phyloP scores from a whole-genome alignment of 768 basidiomycete species.

The Pulveroboletus frians region DNA sequence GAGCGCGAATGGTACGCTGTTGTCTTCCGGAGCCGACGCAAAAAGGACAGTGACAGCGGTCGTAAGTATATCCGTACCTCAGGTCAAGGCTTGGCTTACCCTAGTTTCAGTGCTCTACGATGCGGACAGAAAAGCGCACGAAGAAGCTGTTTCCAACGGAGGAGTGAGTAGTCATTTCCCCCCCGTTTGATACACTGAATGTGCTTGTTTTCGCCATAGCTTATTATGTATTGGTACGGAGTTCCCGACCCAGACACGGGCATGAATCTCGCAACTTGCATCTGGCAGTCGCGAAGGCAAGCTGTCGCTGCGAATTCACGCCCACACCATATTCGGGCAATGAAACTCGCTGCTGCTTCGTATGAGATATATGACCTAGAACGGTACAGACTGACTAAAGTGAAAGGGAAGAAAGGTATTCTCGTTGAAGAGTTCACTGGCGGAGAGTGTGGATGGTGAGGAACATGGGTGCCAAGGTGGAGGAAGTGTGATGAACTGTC shows the following conservation, averaged over 20 bases:
- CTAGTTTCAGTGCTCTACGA: slow-evolving; percentile 65
- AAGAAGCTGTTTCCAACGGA: slow-evolving; percentile 86
- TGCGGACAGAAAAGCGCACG: slow-evolving; percentile 83
- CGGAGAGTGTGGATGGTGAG: slow-evolving; percentile 69
- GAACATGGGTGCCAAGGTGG: not conserved
- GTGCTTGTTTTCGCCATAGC: slow-evolving; percentile 31
- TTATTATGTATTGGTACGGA: slow-evolving; percentile 95
- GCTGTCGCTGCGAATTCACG: slow-evolving; percentile 76
- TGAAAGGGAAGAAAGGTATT: slow-evolving; percentile 51
- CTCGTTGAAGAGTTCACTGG: slow-evolving; percentile 55
- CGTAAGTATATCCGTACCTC: slow-evolving; percentile 38
- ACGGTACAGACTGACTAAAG: slow-evolving; percentile 68
- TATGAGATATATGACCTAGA: slow-evolving; percentile 80
- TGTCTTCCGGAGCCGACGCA: slow-evolving; percentile 78
- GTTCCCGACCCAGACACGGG: slow-evolving; percentile 69
- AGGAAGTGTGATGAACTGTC: no score
- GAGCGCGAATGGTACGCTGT: slow-evolving; percentile 92
- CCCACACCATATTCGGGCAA: slow-evolving; percentile 78
- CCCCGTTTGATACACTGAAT: slow-evolving; percentile 3
- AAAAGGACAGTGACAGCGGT: slow-evolving; percentile 60
- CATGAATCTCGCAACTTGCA: slow-evolving; percentile 90
- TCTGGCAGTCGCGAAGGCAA: slow-evolving; percentile 87
- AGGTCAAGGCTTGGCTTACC: slow-evolving; percentile 2
- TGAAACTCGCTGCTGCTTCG: slow-evolving; percentile 68
- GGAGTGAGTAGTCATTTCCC: slow-evolving; percentile 48